These are phyloP conservation scores for Calycina marina DNA, from an alignment of 2,329 filamentous ascomycete species.

Conservation along the genomic window DNA sequence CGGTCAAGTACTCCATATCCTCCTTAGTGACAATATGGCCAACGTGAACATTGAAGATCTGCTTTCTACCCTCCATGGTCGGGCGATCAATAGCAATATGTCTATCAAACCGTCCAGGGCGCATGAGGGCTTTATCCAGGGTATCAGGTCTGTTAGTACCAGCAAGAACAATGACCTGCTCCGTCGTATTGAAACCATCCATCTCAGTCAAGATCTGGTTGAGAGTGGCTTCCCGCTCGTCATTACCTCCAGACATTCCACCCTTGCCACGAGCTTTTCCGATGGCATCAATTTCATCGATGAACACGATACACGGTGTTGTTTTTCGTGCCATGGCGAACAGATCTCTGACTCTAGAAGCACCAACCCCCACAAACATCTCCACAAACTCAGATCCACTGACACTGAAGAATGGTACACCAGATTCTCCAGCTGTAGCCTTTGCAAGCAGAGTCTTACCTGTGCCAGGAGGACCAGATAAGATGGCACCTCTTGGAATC, in stretches of 20 bases:
- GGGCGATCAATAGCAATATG: constrained; percentile 92
- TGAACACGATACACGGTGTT: constrained; percentile 97
- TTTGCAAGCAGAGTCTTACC: constrained; percentile 97
- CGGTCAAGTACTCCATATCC: constrained; percentile 74
- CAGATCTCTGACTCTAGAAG: constrained; percentile 84
- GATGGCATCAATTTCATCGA: constrained; percentile 97
- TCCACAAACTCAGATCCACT: constrained; percentile 98
- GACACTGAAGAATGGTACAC: constrained; percentile 95
- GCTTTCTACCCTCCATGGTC: constrained; percentile 90
- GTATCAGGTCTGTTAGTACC: constrained; percentile 94
- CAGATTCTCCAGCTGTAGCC: constrained; percentile 91
- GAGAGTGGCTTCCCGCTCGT: constrained; percentile 90
- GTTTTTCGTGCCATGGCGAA: constrained; percentile 92
- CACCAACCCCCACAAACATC: constrained; percentile 98
- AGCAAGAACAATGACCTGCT: constrained; percentile 91
- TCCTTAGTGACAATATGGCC: constrained; percentile 90
- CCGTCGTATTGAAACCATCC: constrained; percentile 96
- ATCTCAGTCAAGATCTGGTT: constrained; percentile 99
- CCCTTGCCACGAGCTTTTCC: constrained; percentile 78
- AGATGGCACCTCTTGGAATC: constrained; percentile 90
- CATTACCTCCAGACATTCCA: constrained; percentile 70
- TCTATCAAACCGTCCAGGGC: constrained; percentile 90
- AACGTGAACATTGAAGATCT: constrained; percentile 91
- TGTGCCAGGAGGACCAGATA: constrained; percentile 94
- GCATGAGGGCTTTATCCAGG: constrained; percentile 88